These are phyloP conservation scores for Globisporangium cederbergense DNA, from an alignment of 352 stramenopile species.

Conservation along the genomic window DNA sequence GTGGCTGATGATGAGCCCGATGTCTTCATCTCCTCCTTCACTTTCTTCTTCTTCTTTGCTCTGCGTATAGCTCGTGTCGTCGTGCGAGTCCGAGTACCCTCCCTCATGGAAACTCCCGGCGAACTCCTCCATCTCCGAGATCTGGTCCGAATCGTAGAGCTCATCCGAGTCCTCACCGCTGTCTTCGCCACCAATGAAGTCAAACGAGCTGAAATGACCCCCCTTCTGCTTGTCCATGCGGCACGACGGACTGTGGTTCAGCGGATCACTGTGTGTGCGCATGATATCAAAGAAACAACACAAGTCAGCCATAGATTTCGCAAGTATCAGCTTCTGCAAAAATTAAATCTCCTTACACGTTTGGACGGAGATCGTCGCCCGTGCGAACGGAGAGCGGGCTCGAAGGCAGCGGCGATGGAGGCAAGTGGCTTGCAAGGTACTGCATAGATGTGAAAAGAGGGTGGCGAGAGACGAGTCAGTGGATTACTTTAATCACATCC, in stretches of 20 bases:
- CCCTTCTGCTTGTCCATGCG: constrained; percentile 38
- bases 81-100: constrained; percentile 24
- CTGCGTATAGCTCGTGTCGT: constrained; percentile 27
- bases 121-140: constrained; percentile 71
- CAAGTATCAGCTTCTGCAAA: neutral
- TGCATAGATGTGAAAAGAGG: constrained; percentile 17
- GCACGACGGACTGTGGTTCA: constrained; percentile 78
- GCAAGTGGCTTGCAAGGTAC: constrained; percentile 49
- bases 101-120: constrained; percentile 47
- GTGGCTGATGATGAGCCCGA: constrained; percentile 5
- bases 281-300: neutral
- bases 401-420: constrained; percentile 25
- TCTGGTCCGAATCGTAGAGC: constrained; percentile 67
- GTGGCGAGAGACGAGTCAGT: neutral
- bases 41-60: constrained; percentile 19
- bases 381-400: constrained; percentile 38
- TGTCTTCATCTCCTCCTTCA: neutral
- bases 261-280: constrained; percentile 38
- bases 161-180: constrained; percentile 78
- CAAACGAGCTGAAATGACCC: constrained; percentile 57
- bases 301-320: neutral
- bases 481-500: neutral
- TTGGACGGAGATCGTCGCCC: constrained; percentile 40
- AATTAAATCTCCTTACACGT: constrained; percentile 25
- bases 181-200: constrained; percentile 81